Percentiles rank a stretch among this genome's conserved stretches.
These are phyloP conservation scores for Septoria petroselini DNA, from an alignment of 2,329 filamentous ascomycete genomes.

Conservation along the genomic window DNA sequence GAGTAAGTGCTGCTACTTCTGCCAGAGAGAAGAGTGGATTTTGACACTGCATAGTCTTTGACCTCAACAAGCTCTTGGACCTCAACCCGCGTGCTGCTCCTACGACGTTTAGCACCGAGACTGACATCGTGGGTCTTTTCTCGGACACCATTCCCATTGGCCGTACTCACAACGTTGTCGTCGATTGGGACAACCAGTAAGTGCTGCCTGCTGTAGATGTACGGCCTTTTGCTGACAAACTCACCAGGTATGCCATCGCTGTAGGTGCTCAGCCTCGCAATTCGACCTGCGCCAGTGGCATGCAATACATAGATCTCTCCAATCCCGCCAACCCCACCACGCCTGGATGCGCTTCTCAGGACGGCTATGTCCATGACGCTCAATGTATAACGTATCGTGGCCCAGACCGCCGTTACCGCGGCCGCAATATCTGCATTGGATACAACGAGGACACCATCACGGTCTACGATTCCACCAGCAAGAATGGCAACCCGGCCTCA, in stretches of 20 bases:
- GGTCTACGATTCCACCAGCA: constrained; percentile 48
- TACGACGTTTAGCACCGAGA: constrained; percentile 41
- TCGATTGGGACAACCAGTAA: constrained; percentile 45
- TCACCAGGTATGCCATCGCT: constrained; percentile 46
- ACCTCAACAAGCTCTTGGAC: constrained; percentile 56
- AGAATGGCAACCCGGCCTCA: constrained; percentile 8
- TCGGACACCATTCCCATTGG: constrained; percentile 41
- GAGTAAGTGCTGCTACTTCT: constrained; percentile 37
- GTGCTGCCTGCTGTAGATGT: background rate
- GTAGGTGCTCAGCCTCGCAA: constrained; percentile 42
- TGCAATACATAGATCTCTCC: constrained; percentile 53
- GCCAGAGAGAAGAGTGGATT: constrained; percentile 20
- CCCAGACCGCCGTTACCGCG: constrained; percentile 45
- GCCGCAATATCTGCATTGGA: constrained; percentile 51
- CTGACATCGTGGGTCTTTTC: constrained; percentile 42
- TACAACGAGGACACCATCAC: constrained; percentile 44
- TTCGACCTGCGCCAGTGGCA: constrained; percentile 46
- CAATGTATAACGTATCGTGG: constrained; percentile 52
- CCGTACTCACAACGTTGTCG: constrained; percentile 52
- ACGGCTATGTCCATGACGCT: constrained; percentile 57
- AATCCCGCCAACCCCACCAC: background rate
- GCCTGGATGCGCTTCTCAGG: constrained; percentile 25
- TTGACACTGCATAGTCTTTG: constrained; percentile 54
- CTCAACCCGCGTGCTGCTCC: constrained; percentile 43
- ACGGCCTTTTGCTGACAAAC: background rate